phyloP scores from a whole-genome alignment of 2,329 filamentous ascomycete genomes.

The Clarireedia hainanense region DNA sequence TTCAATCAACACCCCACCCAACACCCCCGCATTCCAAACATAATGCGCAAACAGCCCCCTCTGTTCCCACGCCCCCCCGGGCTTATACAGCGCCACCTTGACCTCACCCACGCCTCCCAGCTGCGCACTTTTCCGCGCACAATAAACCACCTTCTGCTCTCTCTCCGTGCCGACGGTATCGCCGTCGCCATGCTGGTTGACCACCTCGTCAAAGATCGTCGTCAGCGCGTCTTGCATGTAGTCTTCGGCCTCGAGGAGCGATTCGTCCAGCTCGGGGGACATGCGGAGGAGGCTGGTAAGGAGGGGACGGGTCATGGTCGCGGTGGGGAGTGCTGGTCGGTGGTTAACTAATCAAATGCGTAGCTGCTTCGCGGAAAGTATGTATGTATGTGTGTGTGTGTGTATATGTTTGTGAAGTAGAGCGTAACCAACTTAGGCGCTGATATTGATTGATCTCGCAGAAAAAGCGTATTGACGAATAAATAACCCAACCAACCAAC shows the following conservation, averaged over 20 bases:
- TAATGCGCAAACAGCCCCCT: conserved; percentile 58
- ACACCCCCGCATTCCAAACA: conserved; percentile 57
- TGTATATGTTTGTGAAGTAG: too few species aligned
- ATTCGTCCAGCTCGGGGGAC: neutral
- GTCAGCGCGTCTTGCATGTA: neutral
- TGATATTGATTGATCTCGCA: too few species aligned
- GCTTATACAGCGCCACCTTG: neutral
- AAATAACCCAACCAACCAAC: too few species aligned
- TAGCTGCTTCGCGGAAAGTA: too few species aligned
- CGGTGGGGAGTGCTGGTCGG: too few species aligned
- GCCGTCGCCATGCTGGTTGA: neutral
- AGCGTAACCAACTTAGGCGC: too few species aligned
- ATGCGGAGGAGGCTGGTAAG: neutral
- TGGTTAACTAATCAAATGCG: too few species aligned
- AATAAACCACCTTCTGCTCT: neutral
- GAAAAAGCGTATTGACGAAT: too few species aligned
- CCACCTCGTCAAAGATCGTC: neutral
- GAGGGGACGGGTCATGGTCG: too few species aligned
- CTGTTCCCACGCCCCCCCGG: neutral
- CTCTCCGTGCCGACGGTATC: neutral
- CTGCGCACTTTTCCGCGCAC: too few species aligned
- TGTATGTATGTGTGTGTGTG: too few species aligned
- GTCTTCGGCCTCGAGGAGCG: neutral
- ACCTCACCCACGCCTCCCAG: neutral
- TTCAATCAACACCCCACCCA: conserved; percentile 34